These are phyloP conservation scores for Amanita rimosa DNA, from an alignment of 768 basidiomycete genomes.

Conservation along the genomic window DNA sequence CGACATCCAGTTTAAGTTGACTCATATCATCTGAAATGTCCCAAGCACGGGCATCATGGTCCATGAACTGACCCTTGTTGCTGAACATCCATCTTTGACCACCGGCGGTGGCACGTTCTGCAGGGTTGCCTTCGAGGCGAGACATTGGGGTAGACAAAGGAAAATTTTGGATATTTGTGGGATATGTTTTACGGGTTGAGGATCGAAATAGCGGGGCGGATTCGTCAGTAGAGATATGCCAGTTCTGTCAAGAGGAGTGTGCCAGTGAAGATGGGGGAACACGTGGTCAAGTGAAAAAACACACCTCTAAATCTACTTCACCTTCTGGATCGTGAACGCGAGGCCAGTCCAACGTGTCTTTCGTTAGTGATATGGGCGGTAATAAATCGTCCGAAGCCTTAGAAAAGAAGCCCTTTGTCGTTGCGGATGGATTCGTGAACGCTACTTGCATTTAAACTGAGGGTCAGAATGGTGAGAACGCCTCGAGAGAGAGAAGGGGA, in stretches of 20 bases:
- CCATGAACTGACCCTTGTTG: constrained; percentile 50
- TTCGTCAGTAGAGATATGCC: constrained; percentile 33
- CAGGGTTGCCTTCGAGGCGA: constrained; percentile 19
- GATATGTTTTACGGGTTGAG: constrained; percentile 16
- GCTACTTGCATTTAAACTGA: constrained; percentile 60
- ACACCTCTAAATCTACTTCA: constrained; percentile 35
- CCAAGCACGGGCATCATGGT: constrained; percentile 51
- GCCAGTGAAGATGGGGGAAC: constrained; percentile 20
- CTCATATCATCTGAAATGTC: constrained; percentile 65
- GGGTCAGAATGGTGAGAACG: constrained; percentile 19
- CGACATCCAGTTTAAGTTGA: constrained; percentile 51
- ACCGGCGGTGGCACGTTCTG: constrained; percentile 27
- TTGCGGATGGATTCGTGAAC: constrained; percentile 38
- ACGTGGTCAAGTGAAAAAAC: constrained; percentile 19
- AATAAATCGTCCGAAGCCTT: constrained; percentile 21
- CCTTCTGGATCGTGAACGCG: constrained; percentile 32
- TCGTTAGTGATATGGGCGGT: constrained; percentile 23
- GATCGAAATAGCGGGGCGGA: constrained; percentile 20
- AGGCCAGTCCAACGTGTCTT: constrained; percentile 38
- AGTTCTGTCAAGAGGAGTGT: constrained; percentile 22
- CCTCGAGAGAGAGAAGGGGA: constrained; percentile 11
- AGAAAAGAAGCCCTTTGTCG: constrained; percentile 32
- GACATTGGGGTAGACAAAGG: constrained; percentile 30
- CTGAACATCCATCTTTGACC: constrained; percentile 56
- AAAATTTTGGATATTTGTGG: constrained; percentile 26